Conservation (phyloP, 768 basidiomycete species). For the Kwoniella sp. region DNA sequence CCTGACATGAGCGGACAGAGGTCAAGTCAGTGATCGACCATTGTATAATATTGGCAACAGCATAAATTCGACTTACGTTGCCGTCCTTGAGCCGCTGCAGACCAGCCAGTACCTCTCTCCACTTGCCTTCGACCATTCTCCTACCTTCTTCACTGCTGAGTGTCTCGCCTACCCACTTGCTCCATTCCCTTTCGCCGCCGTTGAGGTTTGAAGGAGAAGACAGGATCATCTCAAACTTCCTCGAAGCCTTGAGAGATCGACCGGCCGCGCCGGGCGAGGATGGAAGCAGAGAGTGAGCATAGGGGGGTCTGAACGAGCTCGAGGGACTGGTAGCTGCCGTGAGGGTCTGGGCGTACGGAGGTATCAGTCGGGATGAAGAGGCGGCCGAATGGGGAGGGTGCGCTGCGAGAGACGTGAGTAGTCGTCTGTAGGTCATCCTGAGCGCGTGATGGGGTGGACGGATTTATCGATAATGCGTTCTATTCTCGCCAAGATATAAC, state of each 20-base stretch:
- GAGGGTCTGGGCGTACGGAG: conserved; percentile 19
- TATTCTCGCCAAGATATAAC: background rate
- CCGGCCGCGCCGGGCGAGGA: background rate
- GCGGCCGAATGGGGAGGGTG: conserved; percentile 11
- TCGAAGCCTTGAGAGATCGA: conserved; percentile 15
- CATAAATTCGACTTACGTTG: conserved; percentile 5
- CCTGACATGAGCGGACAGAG: conserved; percentile 10
- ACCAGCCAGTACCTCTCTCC: conserved; percentile 8
- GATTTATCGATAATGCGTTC: background rate
- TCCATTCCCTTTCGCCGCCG: background rate
- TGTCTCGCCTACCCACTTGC: conserved; percentile 5
- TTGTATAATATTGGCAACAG: no score
- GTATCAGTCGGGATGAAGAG: conserved; percentile 8
- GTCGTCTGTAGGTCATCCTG: conserved; percentile 21
- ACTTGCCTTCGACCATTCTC: background rate
- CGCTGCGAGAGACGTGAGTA: conserved; percentile 20
- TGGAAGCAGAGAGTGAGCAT: conserved; percentile 7
- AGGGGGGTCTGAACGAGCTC: conserved; percentile 19
- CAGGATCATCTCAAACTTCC: conserved; percentile 13
- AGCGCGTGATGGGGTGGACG: background rate
- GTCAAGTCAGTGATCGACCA: background rate
- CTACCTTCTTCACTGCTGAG: conserved; percentile 8
- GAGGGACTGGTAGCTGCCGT: conserved; percentile 2
- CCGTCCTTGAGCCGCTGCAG: conserved; percentile 13
- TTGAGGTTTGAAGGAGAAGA: background rate